Percentiles rank a stretch among this genome's conserved stretches.
Conservation (phyloP, 1,284 basidiomycete species). For the Ceratobasidium papillatum region DNA sequence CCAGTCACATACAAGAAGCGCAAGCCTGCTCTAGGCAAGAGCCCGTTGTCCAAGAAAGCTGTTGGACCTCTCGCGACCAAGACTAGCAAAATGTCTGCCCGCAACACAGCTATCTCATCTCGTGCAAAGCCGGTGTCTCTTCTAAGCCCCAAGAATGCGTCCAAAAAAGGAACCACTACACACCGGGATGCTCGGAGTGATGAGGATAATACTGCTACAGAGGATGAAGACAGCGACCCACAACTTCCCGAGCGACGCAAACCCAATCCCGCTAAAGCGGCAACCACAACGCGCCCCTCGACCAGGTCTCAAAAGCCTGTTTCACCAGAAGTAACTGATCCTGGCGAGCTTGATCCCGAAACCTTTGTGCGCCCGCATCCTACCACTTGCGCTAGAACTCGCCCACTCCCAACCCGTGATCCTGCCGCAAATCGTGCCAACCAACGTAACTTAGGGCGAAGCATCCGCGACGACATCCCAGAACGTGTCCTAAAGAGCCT, state of each 20-base stretch:
- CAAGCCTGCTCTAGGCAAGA: constrained; percentile 17
- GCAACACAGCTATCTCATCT: background rate
- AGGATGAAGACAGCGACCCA: constrained; percentile 15
- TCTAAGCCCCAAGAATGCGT: background rate
- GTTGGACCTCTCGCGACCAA: background rate
- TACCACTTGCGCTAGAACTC: constrained; percentile 20
- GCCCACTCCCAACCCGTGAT: background rate
- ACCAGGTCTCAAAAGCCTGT: background rate
- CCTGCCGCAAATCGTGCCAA: background rate
- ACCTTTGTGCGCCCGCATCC: constrained; percentile 21
- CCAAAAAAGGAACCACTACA: background rate
- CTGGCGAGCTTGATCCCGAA: background rate
- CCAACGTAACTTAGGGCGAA: background rate
- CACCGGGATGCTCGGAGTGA: background rate
- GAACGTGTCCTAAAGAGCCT: background rate
- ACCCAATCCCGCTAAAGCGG: background rate
- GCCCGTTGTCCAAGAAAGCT: background rate
- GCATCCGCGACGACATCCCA: background rate
- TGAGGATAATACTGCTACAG: background rate
- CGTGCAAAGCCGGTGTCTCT: background rate
- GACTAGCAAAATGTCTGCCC: background rate
- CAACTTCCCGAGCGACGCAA: constrained; percentile 10
- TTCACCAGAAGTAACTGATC: background rate
- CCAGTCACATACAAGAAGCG: constrained; percentile 13
- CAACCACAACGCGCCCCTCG: background rate